Percentiles rank a stretch among this genome's conserved stretches.
Conservation (phyloP, 2,329 filamentous ascomycete genomes). For the Exophiala aquamarina region DNA sequence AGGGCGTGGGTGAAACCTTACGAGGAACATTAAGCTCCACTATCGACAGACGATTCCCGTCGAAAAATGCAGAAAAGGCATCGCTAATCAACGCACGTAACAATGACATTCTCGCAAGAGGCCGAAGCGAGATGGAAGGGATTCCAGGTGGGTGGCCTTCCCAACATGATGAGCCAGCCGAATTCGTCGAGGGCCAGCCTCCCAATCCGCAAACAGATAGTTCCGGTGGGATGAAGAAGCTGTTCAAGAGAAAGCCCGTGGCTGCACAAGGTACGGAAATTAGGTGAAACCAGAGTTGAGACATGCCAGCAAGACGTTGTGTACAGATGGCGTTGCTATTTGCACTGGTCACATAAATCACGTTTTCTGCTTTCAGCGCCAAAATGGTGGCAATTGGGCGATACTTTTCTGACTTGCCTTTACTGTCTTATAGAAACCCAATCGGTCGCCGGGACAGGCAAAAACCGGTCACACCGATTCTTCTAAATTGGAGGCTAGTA, state of each 20-base stretch:
- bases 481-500: neutral
- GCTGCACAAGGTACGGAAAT: slow-evolving; percentile 18
- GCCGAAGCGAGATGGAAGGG: slow-evolving; percentile 22
- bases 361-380: no score
- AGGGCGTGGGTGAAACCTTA: slow-evolving; percentile 29
- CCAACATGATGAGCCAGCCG: slow-evolving; percentile 8
- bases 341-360: no score
- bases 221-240: slow-evolving; percentile 12
- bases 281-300: neutral
- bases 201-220: slow-evolving; percentile 4
- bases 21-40: slow-evolving; percentile 25
- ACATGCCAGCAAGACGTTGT: no score
- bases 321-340: no score
- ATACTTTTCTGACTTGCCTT: neutral
- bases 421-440: neutral
- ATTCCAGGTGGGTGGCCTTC: slow-evolving; percentile 20
- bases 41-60: slow-evolving; percentile 23
- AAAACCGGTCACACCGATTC: slow-evolving; percentile 1
- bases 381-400: neutral
- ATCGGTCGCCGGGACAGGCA: neutral
- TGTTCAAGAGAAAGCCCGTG: slow-evolving; percentile 27
- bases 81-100: slow-evolving; percentile 21
- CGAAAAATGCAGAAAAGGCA: slow-evolving; percentile 24
- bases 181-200: neutral
- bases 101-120: slow-evolving; percentile 19